Base-by-base conservation (phyloP, 2,329 filamentous ascomycete genomes). In the Pseudopyricularia javanii region DNA sequence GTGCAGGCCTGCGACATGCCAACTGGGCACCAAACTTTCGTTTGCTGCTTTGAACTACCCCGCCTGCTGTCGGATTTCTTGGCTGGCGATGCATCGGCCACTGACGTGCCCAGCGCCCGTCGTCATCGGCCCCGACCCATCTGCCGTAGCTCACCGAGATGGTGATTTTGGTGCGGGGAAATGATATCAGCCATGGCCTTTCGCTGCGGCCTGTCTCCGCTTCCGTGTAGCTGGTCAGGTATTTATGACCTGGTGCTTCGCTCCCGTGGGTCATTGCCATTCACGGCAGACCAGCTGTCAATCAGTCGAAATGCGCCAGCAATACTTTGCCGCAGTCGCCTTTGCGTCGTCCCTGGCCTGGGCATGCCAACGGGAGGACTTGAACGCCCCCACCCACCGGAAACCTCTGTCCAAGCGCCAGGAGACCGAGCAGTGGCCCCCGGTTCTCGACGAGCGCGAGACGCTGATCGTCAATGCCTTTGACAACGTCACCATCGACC, bases 401-500 rank as follows among this genome's bases (percentile, higher is more conserved):
- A 33, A 45, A 24, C 49, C 49, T 37, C 9, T 47, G 26, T 17
- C 28, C n/a, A 43, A 45, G n/a, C 34, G 50, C 22, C 48, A 50
- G 22, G 50, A 51, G 24, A 24, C 35, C 24, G 35, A 50, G 48
- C 32, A 51, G 28, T 51, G 64, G 63, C 66, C 67, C 2, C 67
- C 67, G 0, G 59, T 68, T 0, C 54, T 70, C 7, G 59, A 60
- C 0, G 63, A 67, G 9, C 57, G 61, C 1, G 67, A 69, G 58
- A 66, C 64, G 0, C 50, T 68, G 0, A 53, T 68, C 0, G 59
- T 63, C 49, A 70, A 69, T 55, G 58, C 66, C 0, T 68, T 70
- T 54, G 67, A 70, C 52, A 66, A 64, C 7, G 63, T 68, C 0
- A 66, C 64, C 11, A 63, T 69, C 35, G 65, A 67, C 26, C 58